These are phyloP conservation scores for Penicillium polonicum DNA, from an alignment of 2,329 filamentous ascomycete genomes.

Conservation along the genomic window DNA sequence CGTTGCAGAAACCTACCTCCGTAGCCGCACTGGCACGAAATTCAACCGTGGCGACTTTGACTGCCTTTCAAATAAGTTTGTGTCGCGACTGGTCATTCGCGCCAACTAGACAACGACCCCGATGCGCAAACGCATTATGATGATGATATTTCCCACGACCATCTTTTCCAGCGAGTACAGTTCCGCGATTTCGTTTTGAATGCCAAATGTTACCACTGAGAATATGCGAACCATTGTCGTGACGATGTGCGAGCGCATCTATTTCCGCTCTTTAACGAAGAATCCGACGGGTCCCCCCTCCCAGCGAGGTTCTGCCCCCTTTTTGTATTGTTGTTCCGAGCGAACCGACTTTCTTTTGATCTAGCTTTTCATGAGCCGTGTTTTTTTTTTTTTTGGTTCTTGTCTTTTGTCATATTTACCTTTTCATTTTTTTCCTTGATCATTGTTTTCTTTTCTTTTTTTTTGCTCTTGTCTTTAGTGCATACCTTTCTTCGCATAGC, in stretches of 20 bases:
- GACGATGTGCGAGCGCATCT: slow-evolving; percentile 25
- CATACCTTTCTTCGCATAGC: slow-evolving; percentile 40
- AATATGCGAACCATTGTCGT: slow-evolving; percentile 28
- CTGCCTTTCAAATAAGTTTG: slow-evolving; percentile 93
- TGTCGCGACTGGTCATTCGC: slow-evolving; percentile 93
- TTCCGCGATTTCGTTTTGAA: slow-evolving; percentile 17
- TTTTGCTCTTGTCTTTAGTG: slow-evolving; percentile 28
- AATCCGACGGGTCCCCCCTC: slow-evolving; percentile 9
- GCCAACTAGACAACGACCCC: slow-evolving; percentile 63
- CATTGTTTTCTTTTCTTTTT: slow-evolving; percentile 22
- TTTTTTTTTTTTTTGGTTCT: slow-evolving; percentile 1
- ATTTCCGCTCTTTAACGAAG: slow-evolving; percentile 18
- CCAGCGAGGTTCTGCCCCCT: slow-evolving; percentile 14
- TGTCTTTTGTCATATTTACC: slow-evolving; percentile 31
- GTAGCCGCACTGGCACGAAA: slow-evolving; percentile 72
- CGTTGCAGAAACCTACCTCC: slow-evolving; percentile 77
- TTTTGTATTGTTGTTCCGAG: slow-evolving; percentile 18
- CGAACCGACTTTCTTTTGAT: slow-evolving; percentile 24
- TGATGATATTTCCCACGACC: slow-evolving; percentile 23
- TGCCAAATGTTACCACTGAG: slow-evolving; percentile 23
- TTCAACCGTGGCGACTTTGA: slow-evolving; percentile 94
- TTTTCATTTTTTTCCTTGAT: slow-evolving; percentile 24
- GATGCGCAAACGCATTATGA: slow-evolving; percentile 27
- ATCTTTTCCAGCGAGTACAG: slow-evolving; percentile 22
- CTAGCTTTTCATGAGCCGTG: slow-evolving; percentile 22